Base-by-base conservation (phyloP, 1,139 yeast genomes). In the Candida sp. region DNA sequence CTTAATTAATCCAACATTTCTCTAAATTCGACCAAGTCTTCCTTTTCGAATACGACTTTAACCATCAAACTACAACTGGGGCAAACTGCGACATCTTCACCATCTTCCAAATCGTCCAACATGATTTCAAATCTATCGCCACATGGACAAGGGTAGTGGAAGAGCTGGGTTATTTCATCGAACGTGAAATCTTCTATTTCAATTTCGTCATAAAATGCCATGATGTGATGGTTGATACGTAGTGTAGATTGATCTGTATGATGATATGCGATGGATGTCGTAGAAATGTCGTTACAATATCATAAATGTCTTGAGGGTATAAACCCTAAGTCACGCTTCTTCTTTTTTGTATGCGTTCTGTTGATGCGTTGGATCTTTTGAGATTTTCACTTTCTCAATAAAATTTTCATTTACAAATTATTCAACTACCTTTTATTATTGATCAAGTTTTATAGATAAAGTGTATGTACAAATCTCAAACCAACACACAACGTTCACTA, bases 91-190 rank as follows among this genome's bases (percentile, higher is more conserved):
- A 90, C 82, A 49, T 89, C 93, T 54, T 87, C 95, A 5, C 97
- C 99, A 54, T 90, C 97, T 49, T 75, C 73, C 63, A 95, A 72
- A 59, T 95, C 99, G 55, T 86, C 95, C 43, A 93, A 73, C 30
- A 81, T 74, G 36, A 93, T 87, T 60, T 95, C 96, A 66, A 93
- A 93, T 57, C 83, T 75, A 64, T 95, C 99, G 25, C 99, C 99
- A 65, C 99, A 93, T 0, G 99, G 99, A 71, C 99, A 93, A 4
- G 99, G 99, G 56, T 91, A 93, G 47, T 89, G 87, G 65, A 91
- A 89, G 36, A 89, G 67, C 63, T 85, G 90, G 9, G 87, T 82
- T 25, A 73, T 73, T 4, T 93, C 82, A 62, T 93, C 97, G 63
- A 81, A 93, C 5, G 91, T 84, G 81, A 93, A 90, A 63, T 93